phyloP scores from a whole-genome alignment of 2,329 filamentous ascomycete genomes.

The Fusarium transvaalense region DNA sequence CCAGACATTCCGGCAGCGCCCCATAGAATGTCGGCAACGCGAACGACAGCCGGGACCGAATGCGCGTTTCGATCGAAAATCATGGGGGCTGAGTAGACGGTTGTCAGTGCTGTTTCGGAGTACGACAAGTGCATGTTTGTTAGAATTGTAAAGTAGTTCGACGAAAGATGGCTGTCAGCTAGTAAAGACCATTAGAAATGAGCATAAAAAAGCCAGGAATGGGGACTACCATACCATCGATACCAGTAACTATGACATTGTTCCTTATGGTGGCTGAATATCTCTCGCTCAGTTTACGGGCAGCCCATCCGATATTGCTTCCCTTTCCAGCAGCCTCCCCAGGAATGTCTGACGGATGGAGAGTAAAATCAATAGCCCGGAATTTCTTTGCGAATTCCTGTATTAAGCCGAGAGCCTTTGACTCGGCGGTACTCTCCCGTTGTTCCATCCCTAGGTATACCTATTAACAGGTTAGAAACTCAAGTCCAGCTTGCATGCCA shows the following conservation, averaged over 20 bases:
- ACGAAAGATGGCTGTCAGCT: slow-evolving; percentile 79
- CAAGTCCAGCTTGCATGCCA: not conserved
- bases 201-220: not conserved
- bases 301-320: slow-evolving; percentile 80
- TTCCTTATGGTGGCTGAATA: slow-evolving; percentile 66
- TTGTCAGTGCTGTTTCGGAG: slow-evolving; percentile 70
- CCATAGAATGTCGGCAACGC: slow-evolving; percentile 80
- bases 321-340: slow-evolving; percentile 80
- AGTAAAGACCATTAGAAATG: slow-evolving; percentile 37
- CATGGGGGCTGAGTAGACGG: slow-evolving; percentile 77
- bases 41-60: slow-evolving; percentile 74
- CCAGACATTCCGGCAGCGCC: slow-evolving; percentile 77
- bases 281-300: slow-evolving; percentile 72
- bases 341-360: slow-evolving; percentile 74
- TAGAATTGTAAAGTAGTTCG: slow-evolving; percentile 75
- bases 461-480: slow-evolving; percentile 55
- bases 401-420: slow-evolving; percentile 73
- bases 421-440: slow-evolving; percentile 70
- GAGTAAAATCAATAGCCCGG: slow-evolving; percentile 73
- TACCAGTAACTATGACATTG: slow-evolving; percentile 76
- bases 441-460: slow-evolving; percentile 80
- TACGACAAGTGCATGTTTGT: slow-evolving; percentile 72
- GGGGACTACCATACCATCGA: slow-evolving; percentile 71
- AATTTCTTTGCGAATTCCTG: slow-evolving; percentile 74
- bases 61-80: slow-evolving; percentile 82